Conservation (phyloP, 345 rosid species). For the Brassica carinata region DNA sequence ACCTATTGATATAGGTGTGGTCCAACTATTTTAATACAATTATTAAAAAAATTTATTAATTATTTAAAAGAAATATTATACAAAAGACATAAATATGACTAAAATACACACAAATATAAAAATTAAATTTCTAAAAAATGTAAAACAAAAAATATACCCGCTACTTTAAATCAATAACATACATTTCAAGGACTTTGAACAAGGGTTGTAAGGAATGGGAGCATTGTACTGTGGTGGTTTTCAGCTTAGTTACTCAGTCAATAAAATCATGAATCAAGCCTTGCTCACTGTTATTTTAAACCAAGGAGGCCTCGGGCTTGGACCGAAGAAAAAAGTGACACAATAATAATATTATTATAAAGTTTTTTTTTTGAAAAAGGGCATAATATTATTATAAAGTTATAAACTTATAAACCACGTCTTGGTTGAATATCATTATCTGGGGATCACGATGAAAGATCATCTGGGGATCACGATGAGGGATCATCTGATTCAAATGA, state of each 20-base stretch:
- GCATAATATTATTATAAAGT: background rate
- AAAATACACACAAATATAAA: too few relatives aligned
- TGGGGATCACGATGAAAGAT: background rate
- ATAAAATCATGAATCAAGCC: background rate
- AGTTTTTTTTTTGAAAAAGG: background rate
- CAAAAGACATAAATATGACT: too few relatives aligned
- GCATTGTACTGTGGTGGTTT: background rate
- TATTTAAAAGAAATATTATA: too few relatives aligned
- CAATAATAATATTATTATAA: background rate
- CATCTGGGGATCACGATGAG: background rate
- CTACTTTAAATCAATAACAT: background rate
- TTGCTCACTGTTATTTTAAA: background rate
- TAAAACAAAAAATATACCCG: too few relatives aligned
- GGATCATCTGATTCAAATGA: background rate
- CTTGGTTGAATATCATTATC: background rate
- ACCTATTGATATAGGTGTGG: too few relatives aligned
- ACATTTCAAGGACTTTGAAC: background rate
- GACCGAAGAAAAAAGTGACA: background rate
- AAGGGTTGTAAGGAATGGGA: background rate
- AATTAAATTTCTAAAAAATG: too few relatives aligned
- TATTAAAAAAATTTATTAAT: too few relatives aligned
- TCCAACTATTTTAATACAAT: too few relatives aligned
- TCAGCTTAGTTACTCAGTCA: background rate
- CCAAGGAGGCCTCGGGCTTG: background rate
- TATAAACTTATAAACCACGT: background rate